A percentile compares a stretch with the other conserved stretches of the same genome.
These are phyloP conservation scores for Comarum palustre DNA, from an alignment of 306 rosid species.

Conservation along the genomic window DNA sequence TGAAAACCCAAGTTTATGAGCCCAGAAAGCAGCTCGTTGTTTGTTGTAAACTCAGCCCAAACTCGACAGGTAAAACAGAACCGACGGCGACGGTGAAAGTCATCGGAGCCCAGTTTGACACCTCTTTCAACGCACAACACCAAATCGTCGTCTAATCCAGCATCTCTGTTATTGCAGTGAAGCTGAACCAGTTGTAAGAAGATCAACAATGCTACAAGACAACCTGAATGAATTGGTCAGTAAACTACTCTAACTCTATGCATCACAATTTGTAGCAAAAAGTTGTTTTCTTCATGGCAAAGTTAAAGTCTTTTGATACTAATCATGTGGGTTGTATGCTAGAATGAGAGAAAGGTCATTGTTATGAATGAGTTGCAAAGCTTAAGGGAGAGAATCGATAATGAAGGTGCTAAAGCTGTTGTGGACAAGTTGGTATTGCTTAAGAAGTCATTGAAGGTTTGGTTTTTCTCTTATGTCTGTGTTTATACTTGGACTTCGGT, in stretches of 20 bases:
- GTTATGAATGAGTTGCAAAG: constrained; percentile 42
- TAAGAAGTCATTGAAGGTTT: constrained; percentile 58
- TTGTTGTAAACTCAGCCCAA: neutral
- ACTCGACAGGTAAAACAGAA: neutral
- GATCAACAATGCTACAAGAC: constrained; percentile 27
- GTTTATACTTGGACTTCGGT: neutral
- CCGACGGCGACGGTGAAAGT: neutral
- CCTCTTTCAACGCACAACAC: neutral
- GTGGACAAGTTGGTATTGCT: constrained; percentile 48
- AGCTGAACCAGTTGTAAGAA: neutral
- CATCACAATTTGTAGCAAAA: neutral
- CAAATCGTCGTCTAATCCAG: constrained; percentile 17
- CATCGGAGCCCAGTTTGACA: constrained; percentile 15
- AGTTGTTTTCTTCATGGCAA: neutral
- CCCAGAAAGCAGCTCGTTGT: neutral
- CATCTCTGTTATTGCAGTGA: constrained; percentile 21
- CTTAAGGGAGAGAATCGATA: constrained; percentile 42
- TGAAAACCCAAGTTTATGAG: neutral
- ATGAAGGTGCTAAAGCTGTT: constrained; percentile 44
- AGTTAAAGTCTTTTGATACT: neutral
- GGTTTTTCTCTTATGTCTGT: neutral
- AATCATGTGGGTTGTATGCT: neutral
- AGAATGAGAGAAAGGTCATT: constrained; percentile 44
- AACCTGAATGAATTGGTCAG: constrained; percentile 52
- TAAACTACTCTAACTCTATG: neutral